A percentile compares a stretch with the other conserved stretches of the same genome.
Conservation (phyloP, 176 grass and related monocot genomes). For the Phragmites australis region DNA sequence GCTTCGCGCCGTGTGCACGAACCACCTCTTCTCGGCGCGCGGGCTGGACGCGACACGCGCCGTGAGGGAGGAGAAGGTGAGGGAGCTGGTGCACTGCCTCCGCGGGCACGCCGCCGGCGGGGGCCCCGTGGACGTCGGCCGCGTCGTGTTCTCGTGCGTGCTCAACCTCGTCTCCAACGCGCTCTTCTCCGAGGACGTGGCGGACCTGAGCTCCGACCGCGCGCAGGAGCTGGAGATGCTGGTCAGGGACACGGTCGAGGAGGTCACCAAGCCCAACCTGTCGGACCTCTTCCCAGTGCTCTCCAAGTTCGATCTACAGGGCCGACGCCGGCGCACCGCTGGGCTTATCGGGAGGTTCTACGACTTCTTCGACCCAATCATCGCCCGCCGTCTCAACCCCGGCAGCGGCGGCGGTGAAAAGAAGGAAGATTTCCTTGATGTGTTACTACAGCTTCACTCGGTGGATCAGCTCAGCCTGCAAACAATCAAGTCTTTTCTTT, state of each 20-base stretch:
- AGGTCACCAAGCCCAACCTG: constrained; percentile 48
- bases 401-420: background rate
- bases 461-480: constrained; percentile 40
- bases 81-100: constrained; percentile 44
- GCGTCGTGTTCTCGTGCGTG: constrained; percentile 45
- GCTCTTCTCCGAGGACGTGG: constrained; percentile 59
- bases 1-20: constrained; percentile 52
- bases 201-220: constrained; percentile 39
- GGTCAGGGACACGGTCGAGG: constrained; percentile 32
- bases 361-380: constrained; percentile 49
- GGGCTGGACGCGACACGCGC: constrained; percentile 43
- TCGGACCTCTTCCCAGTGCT: constrained; percentile 64
- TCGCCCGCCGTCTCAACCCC: constrained; percentile 30
- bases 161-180: constrained; percentile 51
- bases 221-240: constrained; percentile 55
- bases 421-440: constrained; percentile 54
- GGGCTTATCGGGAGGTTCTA: constrained; percentile 33
- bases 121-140: constrained; percentile 33
- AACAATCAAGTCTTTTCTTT: constrained; percentile 49
- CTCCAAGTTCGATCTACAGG: constrained; percentile 56
- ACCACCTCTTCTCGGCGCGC: constrained; percentile 51
- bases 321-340: constrained; percentile 32
- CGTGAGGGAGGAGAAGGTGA: constrained; percentile 36
- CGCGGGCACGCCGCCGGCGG: background rate
- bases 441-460: constrained; percentile 55